A percentile compares a stretch with the other conserved stretches of the same genome.
Conservation (phyloP, 345 rosid genomes). For the Melastoma malabathricum region DNA sequence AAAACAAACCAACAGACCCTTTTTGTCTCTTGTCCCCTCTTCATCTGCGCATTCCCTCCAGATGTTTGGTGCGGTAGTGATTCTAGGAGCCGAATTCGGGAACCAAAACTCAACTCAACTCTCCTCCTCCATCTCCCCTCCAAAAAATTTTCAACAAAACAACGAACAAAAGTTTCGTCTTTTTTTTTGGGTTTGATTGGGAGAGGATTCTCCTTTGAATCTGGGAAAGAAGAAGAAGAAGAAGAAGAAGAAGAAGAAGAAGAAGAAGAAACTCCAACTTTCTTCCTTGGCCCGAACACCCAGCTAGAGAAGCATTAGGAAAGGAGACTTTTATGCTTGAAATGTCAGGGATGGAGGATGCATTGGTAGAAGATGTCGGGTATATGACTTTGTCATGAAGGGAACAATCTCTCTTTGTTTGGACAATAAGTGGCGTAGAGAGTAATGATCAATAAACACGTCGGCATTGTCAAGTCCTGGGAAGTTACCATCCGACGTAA, state of each 20-base stretch:
- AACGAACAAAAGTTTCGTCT: background rate
- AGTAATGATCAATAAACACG: slow-evolving; percentile 10
- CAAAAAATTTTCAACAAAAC: slow-evolving; percentile 5
- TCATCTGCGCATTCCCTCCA: no score
- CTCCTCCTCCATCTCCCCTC: slow-evolving; percentile 1
- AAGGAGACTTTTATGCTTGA: no score
- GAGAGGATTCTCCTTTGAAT: no score
- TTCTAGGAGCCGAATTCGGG: slow-evolving; percentile 28
- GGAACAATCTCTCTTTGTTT: background rate
- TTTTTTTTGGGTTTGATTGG: no score
- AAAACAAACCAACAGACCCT: no score
- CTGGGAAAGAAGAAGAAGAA: slow-evolving; percentile 1
- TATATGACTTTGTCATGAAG: slow-evolving; percentile 1
- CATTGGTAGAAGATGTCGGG: slow-evolving; percentile 4
- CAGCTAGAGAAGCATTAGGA: slow-evolving; percentile 5
- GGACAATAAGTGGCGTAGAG: background rate
- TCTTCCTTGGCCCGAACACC: no score
- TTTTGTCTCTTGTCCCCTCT: no score
- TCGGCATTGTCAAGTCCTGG: slow-evolving; percentile 31
- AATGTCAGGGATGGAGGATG: background rate
- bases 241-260: slow-evolving; percentile 5
- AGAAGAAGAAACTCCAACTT: slow-evolving; percentile 1
- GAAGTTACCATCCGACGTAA: slow-evolving; percentile 25
- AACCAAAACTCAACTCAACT: slow-evolving; percentile 3
- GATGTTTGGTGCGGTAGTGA: slow-evolving; percentile 20